Evolutionary conservation across 139 green algal genomes (phyloP).

Genomic region (Closterium sp.): DNA sequence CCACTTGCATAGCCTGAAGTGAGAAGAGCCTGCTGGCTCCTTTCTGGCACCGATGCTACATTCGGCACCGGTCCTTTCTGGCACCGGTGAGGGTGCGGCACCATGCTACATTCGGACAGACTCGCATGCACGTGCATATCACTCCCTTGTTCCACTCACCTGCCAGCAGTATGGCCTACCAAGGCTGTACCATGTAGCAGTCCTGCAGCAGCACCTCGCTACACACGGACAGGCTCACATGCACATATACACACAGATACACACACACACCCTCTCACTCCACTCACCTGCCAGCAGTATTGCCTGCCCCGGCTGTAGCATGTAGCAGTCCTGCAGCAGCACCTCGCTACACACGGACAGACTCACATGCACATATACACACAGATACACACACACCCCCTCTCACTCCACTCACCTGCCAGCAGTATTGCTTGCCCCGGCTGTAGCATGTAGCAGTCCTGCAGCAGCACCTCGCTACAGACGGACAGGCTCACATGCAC

Average conservation of each 20-base stretch:
- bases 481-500: too few relatives aligned
- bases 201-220: slow-evolving; percentile 11
- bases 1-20: background rate
- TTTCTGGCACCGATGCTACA: too few relatives aligned
- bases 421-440: background rate
- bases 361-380: too few relatives aligned
- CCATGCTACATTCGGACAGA: too few relatives aligned
- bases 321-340: slow-evolving; percentile 7
- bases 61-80: too few relatives aligned
- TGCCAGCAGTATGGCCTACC: background rate
- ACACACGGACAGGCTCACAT: background rate
- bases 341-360: background rate
- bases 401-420: background rate
- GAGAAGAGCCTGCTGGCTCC: background rate
- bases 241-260: background rate
- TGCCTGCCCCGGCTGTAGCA: background rate
- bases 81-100: too few relatives aligned
- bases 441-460: slow-evolving; percentile 3
- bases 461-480: background rate
- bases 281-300: background rate
- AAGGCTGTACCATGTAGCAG: background rate
- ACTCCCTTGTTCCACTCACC: background rate
- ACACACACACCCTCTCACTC: too few relatives aligned
- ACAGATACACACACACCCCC: background rate
- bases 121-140: too few relatives aligned